Percentiles rank a stretch among this genome's conserved stretches.
phyloP scores from a whole-genome alignment of 768 basidiomycete genomes.

The Tubosaeta sp. region DNA sequence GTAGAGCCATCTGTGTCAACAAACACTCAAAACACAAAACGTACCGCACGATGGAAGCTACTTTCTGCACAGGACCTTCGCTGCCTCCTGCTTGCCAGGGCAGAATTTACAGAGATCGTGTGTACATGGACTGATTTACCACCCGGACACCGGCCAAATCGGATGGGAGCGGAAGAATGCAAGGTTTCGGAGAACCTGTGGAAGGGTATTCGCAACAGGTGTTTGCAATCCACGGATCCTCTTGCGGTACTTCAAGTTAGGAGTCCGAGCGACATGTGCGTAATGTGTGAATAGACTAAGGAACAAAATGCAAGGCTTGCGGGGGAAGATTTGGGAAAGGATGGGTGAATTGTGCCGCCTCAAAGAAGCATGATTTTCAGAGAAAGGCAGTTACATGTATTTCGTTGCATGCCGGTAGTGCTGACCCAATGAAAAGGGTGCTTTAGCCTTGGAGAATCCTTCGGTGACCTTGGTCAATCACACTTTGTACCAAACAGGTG shows the following conservation, averaged over 20 bases:
- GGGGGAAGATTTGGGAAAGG: slow-evolving; percentile 2
- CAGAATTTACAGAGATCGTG: neutral
- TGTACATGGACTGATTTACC: neutral
- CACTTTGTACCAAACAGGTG: too few species aligned
- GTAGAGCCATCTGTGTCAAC: too few species aligned
- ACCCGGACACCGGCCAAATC: neutral
- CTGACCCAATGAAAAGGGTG: too few species aligned
- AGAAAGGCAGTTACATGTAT: too few species aligned
- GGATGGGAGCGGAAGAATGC: too few species aligned
- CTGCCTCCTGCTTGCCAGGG: slow-evolving; percentile 14
- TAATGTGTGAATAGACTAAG: neutral
- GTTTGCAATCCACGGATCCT: slow-evolving; percentile 2
- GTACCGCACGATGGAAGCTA: slow-evolving; percentile 24
- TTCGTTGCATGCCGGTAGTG: too few species aligned
- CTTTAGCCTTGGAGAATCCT: too few species aligned
- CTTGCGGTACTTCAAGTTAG: neutral
- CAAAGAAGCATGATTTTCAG: too few species aligned
- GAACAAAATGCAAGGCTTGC: neutral
- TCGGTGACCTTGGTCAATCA: too few species aligned
- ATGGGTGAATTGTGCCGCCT: slow-evolving; percentile 7
- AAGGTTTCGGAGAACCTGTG: neutral
- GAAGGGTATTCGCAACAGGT: neutral
- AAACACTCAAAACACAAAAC: neutral
- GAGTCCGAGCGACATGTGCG: neutral
- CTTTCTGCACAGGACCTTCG: slow-evolving; percentile 16